Evolutionary conservation across 2,329 filamentous ascomycete species (phyloP), one percentile per base, ranked within the genome.

Genomic region (Lecanicillium sp.): DNA sequence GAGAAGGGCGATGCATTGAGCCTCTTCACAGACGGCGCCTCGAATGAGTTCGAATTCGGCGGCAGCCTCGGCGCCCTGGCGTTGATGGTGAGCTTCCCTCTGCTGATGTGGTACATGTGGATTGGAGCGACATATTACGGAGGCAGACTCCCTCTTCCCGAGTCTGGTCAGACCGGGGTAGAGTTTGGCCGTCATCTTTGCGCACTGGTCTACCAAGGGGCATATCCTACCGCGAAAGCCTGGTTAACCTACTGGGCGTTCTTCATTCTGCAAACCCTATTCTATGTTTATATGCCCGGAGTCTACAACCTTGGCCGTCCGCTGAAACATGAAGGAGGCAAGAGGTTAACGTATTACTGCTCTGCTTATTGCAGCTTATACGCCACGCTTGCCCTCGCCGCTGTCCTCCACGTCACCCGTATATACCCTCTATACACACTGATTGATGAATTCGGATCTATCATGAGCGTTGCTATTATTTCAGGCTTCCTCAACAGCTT

Each of bases 71-170:
- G 90, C 39, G 83, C 89, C 30, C 65, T 74, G 13, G 69, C 76
- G 48, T 87, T 96, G 77, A 97, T 97, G 87, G 73, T 88, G 45
- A 79, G 84, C 30, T 98, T 97, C 63, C 92, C 92, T 12, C 45
- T 81, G 25, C 74, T 98, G 50, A 97, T 97, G 90, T 96, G 87
- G 75, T 97, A 96, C 68, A 95, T 97, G 89, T 97, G 89, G 88
- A 81, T 94, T 61, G 92, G 92, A 36, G 85, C 90, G 20, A 89
- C 81, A 34, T 94, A 90, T 66, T 97, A 96, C 65, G 70, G 87
- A 56, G 90, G 90, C 50, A 79, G 84, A 46, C 70, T 94, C 37
- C 92, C 92, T n/a, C 64, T 68, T 30, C 84, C 78, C 2, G 64
- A 66, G 3, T 58, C 75, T 33, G 84, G 75, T 29, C 74, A 94